Percentiles rank a stretch among this genome's conserved stretches.
These are phyloP conservation scores for Cymbopogon flexuosus DNA, from an alignment of 202 grass and related monocot species.

Conservation along the genomic window DNA sequence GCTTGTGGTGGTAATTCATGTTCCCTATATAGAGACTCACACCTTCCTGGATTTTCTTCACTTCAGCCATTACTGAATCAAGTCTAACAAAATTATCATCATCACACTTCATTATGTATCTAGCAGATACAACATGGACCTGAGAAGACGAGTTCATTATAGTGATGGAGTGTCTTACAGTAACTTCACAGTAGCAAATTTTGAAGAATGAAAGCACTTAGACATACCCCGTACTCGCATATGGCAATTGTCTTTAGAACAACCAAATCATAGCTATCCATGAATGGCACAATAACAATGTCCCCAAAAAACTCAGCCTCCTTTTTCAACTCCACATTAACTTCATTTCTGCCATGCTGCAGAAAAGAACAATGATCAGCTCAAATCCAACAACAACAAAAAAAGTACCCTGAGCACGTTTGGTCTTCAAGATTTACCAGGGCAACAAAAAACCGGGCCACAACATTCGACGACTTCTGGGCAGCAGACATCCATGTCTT, in stretches of 20 bases:
- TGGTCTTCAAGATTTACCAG: conserved; percentile 51
- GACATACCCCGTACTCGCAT: conserved; percentile 66
- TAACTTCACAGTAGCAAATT: background rate
- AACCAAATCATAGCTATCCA: conserved; percentile 78
- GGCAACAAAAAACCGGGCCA: conserved; percentile 89
- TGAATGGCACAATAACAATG: conserved; percentile 72
- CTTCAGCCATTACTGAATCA: conserved; percentile 61
- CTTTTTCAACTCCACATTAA: conserved; percentile 60
- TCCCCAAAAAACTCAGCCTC: conserved; percentile 72
- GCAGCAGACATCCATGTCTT: conserved; percentile 86
- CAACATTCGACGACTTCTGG: conserved; percentile 52
- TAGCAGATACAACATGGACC: conserved; percentile 60
- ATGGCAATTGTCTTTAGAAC: conserved; percentile 82
- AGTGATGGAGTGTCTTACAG: background rate
- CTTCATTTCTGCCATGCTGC: conserved; percentile 56
- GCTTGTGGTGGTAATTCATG: conserved; percentile 90
- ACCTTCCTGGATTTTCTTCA: conserved; percentile 50
- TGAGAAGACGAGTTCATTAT: conserved; percentile 22
- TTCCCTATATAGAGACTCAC: conserved; percentile 86
- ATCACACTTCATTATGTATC: conserved; percentile 96
- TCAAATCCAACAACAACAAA: background rate
- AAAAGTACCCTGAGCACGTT: background rate
- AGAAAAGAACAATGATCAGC: conserved; percentile 33
- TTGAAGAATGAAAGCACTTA: conserved; percentile 19
- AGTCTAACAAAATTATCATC: conserved; percentile 95